Conservation (phyloP, 345 rosid species). For the Euphorbia pulcherrima region DNA sequence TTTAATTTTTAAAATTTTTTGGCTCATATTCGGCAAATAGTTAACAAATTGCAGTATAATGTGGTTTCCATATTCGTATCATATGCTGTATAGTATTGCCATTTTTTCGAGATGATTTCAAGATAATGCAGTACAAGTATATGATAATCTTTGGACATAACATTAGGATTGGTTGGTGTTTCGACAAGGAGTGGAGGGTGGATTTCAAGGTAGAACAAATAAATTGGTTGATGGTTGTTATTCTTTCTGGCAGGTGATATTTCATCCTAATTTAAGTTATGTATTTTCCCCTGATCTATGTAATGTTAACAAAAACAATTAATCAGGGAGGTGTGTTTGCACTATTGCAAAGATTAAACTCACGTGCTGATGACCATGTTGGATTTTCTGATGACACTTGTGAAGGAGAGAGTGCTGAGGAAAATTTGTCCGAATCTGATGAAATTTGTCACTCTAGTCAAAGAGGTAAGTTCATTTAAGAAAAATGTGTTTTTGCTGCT, state of each 20-base stretch:
- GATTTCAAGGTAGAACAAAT: slow-evolving; percentile 98
- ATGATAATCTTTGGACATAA: slow-evolving; percentile 4
- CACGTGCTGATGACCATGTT: slow-evolving; percentile 19
- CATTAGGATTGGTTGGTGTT: slow-evolving; percentile 74
- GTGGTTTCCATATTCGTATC: not conserved
- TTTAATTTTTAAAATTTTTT: slow-evolving; percentile 3
- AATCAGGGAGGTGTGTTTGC: slow-evolving; percentile 75
- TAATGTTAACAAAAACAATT: slow-evolving; percentile 10
- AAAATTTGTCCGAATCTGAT: slow-evolving; percentile 26
- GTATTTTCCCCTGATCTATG: slow-evolving; percentile 6
- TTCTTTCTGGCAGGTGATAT: slow-evolving; percentile 95
- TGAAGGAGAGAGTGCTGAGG: slow-evolving; percentile 40
- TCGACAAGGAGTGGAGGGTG: slow-evolving; percentile 94
- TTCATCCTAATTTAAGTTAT: not conserved
- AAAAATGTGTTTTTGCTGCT: not conserved
- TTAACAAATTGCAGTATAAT: slow-evolving; percentile 5
- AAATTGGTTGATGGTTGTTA: slow-evolving; percentile 97
- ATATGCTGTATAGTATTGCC: not conserved
- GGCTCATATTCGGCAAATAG: slow-evolving; percentile 4
- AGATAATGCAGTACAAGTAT: not conserved
- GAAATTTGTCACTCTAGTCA: slow-evolving; percentile 28
- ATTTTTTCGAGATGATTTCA: slow-evolving; percentile 4
- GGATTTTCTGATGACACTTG: slow-evolving; percentile 25
- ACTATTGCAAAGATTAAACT: slow-evolving; percentile 49
- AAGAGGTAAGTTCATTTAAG: slow-evolving; percentile 32